phyloP scores from a whole-genome alignment of 352 stramenopile genomes.

The Achlya hypogyna region DNA sequence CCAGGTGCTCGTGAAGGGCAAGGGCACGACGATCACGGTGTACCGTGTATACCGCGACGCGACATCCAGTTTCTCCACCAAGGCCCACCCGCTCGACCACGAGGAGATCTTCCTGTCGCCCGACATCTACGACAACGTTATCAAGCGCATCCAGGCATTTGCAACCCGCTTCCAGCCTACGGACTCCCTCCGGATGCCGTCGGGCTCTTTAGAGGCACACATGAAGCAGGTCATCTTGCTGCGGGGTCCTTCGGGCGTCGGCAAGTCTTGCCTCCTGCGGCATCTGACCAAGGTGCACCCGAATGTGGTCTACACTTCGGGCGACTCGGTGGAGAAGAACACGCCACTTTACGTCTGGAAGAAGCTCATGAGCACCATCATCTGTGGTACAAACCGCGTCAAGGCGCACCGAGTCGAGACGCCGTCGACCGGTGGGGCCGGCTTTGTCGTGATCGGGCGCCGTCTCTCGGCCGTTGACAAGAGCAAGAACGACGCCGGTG shows the following conservation, averaged over 20 bases:
- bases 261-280: constrained; percentile 7
- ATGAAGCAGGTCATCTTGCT: constrained; percentile 3
- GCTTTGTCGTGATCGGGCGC: background rate
- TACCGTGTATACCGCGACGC: constrained; percentile 35
- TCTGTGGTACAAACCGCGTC: constrained; percentile 6
- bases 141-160: constrained; percentile 16
- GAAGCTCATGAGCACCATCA: constrained; percentile 12
- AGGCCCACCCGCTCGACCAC: background rate
- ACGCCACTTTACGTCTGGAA: constrained; percentile 12
- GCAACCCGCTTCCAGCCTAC: background rate
- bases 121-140: constrained; percentile 8
- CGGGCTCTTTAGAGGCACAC: background rate
- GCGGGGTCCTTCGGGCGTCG: constrained; percentile 1
- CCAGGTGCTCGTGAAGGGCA: constrained; percentile 59
- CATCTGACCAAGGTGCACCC: constrained; percentile 29
- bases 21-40: constrained; percentile 35
- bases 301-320: constrained; percentile 21
- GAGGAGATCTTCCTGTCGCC: constrained; percentile 9
- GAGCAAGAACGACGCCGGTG: background rate
- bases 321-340: constrained; percentile 19
- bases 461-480: background rate
- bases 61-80: constrained; percentile 16
- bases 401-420: background rate
- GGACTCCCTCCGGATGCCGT: background rate
- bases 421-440: background rate